Evolutionary conservation across 805 yeast species (phyloP), one percentile per base, ranked within the genome.

Genomic region (Torulaspora indica): DNA sequence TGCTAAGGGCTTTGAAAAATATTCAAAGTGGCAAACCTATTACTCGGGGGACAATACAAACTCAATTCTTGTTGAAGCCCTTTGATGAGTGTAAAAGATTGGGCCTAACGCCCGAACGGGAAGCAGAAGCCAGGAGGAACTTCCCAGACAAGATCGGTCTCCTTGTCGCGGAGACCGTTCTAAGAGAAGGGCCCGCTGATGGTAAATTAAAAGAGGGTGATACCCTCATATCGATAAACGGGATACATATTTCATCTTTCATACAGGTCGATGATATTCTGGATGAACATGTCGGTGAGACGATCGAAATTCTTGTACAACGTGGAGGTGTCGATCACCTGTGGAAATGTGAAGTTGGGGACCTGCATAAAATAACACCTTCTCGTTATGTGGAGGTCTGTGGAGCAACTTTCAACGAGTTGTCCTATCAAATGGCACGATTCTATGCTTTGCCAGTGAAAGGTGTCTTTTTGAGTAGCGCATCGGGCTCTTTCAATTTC

Each of bases 1-100:
- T 90, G 1, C 66, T 78, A 48, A 77, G 97, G 51, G 96, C 96
- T 0, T 73, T 90, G 51, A 69, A 70, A 48, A 86, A 95, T 56
- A 67, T 89, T 18, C 95, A 85, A 62, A 56, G 66, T 2, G 58
- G 65, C 0, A 45, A 63, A 36, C 79, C 82, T 1, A 79, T 90
- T 32, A 79, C 95, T 0, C 77, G 97, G 68, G 97, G 97, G 49
- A 89, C 95, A 1, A 85, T 90, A 44, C 96, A 90, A 67, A 87
- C 82, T 2, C 95, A 86, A 56, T 90, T 96, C 95, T 66, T 76
- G 37, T 69, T 89, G 52, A 83, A 81, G 56, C 96, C 97, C 1
- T 90, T 76, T 58, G 96, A 90, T 56, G 95, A 86, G 64, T 90
- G 97, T 69, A 77, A 85, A 57, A 76, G 97, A 56, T 72, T 90